phyloP scores from a whole-genome alignment of 1,139 yeast species.

The Diutina rugosa region DNA sequence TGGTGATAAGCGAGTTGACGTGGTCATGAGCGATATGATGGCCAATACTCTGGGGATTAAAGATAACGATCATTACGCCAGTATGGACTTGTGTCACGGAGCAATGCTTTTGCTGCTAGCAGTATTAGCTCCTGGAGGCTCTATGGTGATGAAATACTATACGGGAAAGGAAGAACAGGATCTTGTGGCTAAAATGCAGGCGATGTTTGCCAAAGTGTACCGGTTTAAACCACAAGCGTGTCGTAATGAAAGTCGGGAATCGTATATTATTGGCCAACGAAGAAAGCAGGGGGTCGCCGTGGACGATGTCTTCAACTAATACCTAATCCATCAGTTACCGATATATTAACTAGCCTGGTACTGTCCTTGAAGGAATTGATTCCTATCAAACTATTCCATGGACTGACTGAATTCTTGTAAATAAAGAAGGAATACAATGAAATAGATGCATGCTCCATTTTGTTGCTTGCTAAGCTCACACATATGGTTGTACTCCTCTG shows the following conservation, averaged over 20 bases:
- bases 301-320: not conserved
- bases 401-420: no score
- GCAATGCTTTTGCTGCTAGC: slow-evolving; percentile 18
- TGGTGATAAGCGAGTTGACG: slow-evolving; percentile 11
- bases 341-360: no score
- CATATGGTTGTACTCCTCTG: no score
- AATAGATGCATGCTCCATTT: not conserved
- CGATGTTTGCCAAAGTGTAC: slow-evolving; percentile 18
- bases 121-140: slow-evolving; percentile 20
- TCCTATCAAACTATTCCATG: no score
- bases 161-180: slow-evolving; percentile 25
- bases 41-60: slow-evolving; percentile 32
- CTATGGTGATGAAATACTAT: slow-evolving; percentile 27
- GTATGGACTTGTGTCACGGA: slow-evolving; percentile 32
- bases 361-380: no score
- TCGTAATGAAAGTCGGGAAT: slow-evolving; percentile 8
- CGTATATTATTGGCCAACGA: slow-evolving; percentile 6
- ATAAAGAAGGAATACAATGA: no score
- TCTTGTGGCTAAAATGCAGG: slow-evolving; percentile 14
- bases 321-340: no score
- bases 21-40: slow-evolving; percentile 37
- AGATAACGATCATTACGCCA: slow-evolving; percentile 29
- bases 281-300: not conserved
- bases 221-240: slow-evolving; percentile 8
- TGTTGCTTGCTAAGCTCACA: no score